Base-by-base conservation (phyloP, 805 yeast genomes). In the Candida quercuum region DNA sequence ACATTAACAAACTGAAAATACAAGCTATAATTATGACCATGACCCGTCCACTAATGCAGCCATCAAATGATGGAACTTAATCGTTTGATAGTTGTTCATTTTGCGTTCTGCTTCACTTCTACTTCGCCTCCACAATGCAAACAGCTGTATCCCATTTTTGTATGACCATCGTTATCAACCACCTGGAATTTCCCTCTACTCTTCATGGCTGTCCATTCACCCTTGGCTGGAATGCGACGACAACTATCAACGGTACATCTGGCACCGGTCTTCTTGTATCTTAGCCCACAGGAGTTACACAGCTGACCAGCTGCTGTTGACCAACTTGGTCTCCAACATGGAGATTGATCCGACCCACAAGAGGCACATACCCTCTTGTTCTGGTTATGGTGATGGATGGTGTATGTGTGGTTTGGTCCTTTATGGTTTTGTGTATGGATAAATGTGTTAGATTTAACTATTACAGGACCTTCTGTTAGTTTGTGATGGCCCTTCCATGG, bases 291-390 rank as follows among this genome's bases (percentile, higher is more conserved):
- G 1, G 96, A 86, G 58, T 91, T 91, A 67, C 99, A 91, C 48
- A 91, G 71, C 64, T 89, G 98, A n/a, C 97, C 98, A 44, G 84
- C 87, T 47, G 79, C 69, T 20, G 78, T 69, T 3, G 91, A 80
- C 99, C 99, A 91, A 5, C 95, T 83, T 2, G 99, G 99, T 56
- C 99, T 76, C 99, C 99, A 91, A 61, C 99, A 91, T 5, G 99
- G 99, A 6, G 95, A 85, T 49, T 85, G 93, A 39, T 80, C 82
- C 1, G 93, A 78, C 6, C 88, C 87, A 63, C 99, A 91, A 6
- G 96, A 86, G 21, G 91, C 79, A 57, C 99, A 91, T 37, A 72
- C 74, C 48, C 95, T 71, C 54, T 46, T 51, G 35, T 35, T 37
- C 12, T 47, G 43, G 32, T 45, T 45, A 28, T 51, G 53, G 29